phyloP scores from a whole-genome alignment of 192 early-diverging fungal genomes.

The Martensiomyces pterosporus region DNA sequence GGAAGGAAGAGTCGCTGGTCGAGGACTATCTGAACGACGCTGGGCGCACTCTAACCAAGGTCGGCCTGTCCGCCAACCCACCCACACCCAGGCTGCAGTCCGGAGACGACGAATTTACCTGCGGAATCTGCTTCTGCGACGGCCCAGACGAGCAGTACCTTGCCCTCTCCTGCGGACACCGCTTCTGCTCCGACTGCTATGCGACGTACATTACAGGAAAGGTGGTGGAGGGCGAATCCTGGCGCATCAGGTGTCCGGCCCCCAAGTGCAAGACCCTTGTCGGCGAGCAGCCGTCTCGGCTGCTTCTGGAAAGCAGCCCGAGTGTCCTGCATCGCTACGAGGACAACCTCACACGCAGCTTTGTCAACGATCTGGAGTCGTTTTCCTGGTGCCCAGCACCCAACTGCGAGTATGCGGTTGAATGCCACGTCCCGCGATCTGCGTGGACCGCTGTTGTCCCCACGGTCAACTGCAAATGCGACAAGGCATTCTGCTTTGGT shows the following conservation, averaged over 20 bases:
- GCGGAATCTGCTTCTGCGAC: conserved; percentile 84
- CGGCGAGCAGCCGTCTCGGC: conserved; percentile 74
- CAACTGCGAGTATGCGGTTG: conserved; percentile 90
- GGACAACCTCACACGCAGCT: conserved; percentile 70
- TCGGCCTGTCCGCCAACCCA: conserved; percentile 16
- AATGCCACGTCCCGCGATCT: conserved; percentile 75
- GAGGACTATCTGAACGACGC: conserved; percentile 37
- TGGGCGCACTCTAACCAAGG: conserved; percentile 30
- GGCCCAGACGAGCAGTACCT: conserved; percentile 46
- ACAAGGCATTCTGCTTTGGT: conserved; percentile 86
- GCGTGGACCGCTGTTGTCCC: conserved; percentile 73
- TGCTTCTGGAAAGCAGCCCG: conserved; percentile 54
- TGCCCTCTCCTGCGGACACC: conserved; percentile 80
- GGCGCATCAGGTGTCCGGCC: conserved; percentile 81
- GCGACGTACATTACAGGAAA: conserved; percentile 78
- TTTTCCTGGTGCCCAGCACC: conserved; percentile 94
- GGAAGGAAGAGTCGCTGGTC: conserved; percentile 47
- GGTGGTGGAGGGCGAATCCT: conserved; percentile 80
- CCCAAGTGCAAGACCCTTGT: conserved; percentile 75
- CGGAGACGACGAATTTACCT: conserved; percentile 57
- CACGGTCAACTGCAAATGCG: conserved; percentile 79
- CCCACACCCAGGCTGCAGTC: conserved; percentile 12
- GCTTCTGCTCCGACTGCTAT: conserved; percentile 88
- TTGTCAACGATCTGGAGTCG: conserved; percentile 82
- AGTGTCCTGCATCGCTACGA: conserved; percentile 59